These are phyloP conservation scores for Rutstroemia sp. DNA, from an alignment of 2,329 filamentous ascomycete genomes.

Conservation along the genomic window DNA sequence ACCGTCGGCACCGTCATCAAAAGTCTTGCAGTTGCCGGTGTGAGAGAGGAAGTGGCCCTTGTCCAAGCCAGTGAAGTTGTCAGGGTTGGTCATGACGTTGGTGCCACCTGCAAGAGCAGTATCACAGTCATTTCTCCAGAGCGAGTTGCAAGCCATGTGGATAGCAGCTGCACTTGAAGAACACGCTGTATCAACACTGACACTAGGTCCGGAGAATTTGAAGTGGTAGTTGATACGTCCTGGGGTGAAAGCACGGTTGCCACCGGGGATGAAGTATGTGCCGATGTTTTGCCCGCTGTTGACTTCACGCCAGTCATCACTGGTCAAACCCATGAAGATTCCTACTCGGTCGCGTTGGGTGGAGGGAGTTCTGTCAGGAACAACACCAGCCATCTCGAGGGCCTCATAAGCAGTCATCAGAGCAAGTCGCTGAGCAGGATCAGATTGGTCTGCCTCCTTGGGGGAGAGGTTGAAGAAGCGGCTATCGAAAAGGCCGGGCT, in stretches of 20 bases:
- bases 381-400: slow-evolving; percentile 70
- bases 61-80: slow-evolving; percentile 30
- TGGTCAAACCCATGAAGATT: slow-evolving; percentile 18
- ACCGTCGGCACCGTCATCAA: slow-evolving; percentile 53
- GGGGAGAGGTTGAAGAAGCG: slow-evolving; percentile 82
- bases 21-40: slow-evolving; percentile 34
- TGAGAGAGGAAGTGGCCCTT: slow-evolving; percentile 13
- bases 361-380: slow-evolving; percentile 30
- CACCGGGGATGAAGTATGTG: slow-evolving; percentile 23
- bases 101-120: slow-evolving; percentile 36
- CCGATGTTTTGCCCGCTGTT: slow-evolving; percentile 22
- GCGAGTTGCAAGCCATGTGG: slow-evolving; percentile 43
- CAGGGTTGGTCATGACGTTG: slow-evolving; percentile 25
- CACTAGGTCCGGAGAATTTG: slow-evolving; percentile 39
- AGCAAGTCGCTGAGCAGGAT: slow-evolving; percentile 71
- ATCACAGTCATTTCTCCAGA: slow-evolving; percentile 38
- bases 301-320: slow-evolving; percentile 21
- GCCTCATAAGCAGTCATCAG: slow-evolving; percentile 72
- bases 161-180: slow-evolving; percentile 47
- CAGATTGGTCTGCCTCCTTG: slow-evolving; percentile 68
- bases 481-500: slow-evolving; percentile 69
- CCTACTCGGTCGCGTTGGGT: slow-evolving; percentile 34
- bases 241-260: slow-evolving; percentile 20
- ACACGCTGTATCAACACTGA: slow-evolving; percentile 53
- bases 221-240: slow-evolving; percentile 33